phyloP scores from a whole-genome alignment of 495 filamentous ascomycete species.

The Penicillium ochrochloron region DNA sequence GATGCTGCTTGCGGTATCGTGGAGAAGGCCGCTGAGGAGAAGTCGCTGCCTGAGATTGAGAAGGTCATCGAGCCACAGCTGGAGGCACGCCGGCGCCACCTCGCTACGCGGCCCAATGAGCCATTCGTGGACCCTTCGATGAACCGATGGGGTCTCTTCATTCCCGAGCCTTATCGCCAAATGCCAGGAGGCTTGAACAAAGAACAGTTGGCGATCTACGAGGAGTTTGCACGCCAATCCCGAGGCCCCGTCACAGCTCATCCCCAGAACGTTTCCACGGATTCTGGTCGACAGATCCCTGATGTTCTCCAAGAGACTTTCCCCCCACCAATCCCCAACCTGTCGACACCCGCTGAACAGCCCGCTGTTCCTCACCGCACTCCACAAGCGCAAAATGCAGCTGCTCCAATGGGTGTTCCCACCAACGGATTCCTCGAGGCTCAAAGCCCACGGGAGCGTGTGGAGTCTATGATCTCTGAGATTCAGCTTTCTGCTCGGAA shows the following conservation, averaged over 20 bases:
- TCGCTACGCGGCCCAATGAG: slow-evolving; percentile 71
- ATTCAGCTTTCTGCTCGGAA: slow-evolving; percentile 67
- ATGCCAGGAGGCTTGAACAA: slow-evolving; percentile 79
- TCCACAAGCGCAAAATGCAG: slow-evolving; percentile 61
- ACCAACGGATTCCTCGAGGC: slow-evolving; percentile 70
- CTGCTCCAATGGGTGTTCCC: slow-evolving; percentile 48
- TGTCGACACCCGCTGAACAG: slow-evolving; percentile 80
- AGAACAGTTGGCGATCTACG: slow-evolving; percentile 93
- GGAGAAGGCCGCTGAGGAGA: slow-evolving; percentile 91
- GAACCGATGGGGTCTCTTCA: slow-evolving; percentile 84
- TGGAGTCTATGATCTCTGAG: slow-evolving; percentile 72
- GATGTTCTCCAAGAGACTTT: slow-evolving; percentile 88
- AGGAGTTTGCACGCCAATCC: slow-evolving; percentile 87
- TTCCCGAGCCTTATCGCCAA: slow-evolving; percentile 88
- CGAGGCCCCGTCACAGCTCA: slow-evolving; percentile 60
- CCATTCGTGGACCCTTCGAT: slow-evolving; percentile 79
- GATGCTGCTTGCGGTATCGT: slow-evolving; percentile 91
- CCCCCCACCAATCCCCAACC: slow-evolving; percentile 66
- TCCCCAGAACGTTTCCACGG: slow-evolving; percentile 59
- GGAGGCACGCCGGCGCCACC: slow-evolving; percentile 72
- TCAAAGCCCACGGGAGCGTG: slow-evolving; percentile 62
- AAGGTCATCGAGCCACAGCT: slow-evolving; percentile 81
- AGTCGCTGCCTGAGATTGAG: slow-evolving; percentile 91
- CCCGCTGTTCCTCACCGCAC: slow-evolving; percentile 76
- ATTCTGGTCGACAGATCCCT: slow-evolving; percentile 62